Evolutionary conservation across 306 rosid genomes (phyloP).

Genomic region (Cicer bijugum): DNA sequence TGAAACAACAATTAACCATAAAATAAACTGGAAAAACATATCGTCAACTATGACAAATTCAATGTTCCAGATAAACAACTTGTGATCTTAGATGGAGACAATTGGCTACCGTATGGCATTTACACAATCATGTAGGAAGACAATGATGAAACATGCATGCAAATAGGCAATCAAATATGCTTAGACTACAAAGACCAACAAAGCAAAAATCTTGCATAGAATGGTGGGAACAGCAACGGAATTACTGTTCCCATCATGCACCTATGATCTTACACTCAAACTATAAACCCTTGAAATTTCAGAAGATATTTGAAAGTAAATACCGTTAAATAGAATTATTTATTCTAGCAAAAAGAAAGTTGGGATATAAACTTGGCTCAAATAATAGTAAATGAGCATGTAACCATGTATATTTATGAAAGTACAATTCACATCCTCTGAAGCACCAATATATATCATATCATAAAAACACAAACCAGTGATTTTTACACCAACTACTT

Average conservation of each 20-base stretch:
- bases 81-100: neutral
- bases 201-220: conserved; percentile 26
- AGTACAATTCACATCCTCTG: no score
- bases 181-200: conserved; percentile 16
- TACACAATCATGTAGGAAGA: neutral
- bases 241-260: conserved; percentile 1
- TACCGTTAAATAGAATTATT: neutral
- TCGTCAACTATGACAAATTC: conserved; percentile 8
- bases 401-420: no score
- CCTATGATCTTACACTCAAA: neutral
- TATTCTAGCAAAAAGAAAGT: neutral
- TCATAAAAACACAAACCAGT: no score
- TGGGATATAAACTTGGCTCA: neutral
- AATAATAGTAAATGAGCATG: no score
- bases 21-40: neutral
- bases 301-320: neutral
- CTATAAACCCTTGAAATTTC: conserved; percentile 17
- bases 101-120: neutral
- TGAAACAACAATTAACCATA: conserved; percentile 34
- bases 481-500: no score
- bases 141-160: neutral
- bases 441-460: no score
- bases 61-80: conserved; percentile 12
- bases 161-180: conserved; percentile 4
- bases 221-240: neutral